Base-by-base conservation (phyloP, 2,329 filamentous ascomycete genomes). In the Colletotrichum destructivum region DNA sequence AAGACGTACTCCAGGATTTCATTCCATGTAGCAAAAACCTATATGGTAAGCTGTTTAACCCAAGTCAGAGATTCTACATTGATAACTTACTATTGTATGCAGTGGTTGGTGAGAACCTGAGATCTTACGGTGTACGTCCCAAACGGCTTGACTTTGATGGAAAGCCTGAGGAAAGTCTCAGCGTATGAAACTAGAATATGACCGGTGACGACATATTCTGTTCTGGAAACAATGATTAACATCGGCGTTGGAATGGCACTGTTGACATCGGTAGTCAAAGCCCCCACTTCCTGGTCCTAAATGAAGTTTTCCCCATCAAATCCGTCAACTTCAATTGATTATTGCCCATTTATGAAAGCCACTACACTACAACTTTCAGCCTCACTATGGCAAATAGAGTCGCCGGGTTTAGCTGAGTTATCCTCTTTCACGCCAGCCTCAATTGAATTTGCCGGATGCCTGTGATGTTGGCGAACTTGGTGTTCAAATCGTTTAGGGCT, bases 101-200 rank as follows among this genome's bases (percentile, higher is more conserved):
- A 52, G 49, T 26, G 23, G 16, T 52, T 52, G 49, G 49, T 15
- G 49, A 52, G 15, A 52, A 52, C 49, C 49, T 52, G 21, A 52
- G 49, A 31, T 52, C 49, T 9, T 52, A 26, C 49, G 49, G 49
- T 31, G 9, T 52, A 31, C 23, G 49, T 52, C 23, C 49, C n/a
- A 52, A 26, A 9, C 49, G 49, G 49, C 49, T 52, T 31, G 49
- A 52, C 49, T 52, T 52, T 31, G 49, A 52, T 31, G 49, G 49
- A 31, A 52, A 52, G 49, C 16, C n/a, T 31, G 4, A 26, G 11
- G 23, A 52, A 26, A 52, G 49, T 52, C 49, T 52, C 31, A 23
- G 31, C 12, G 49, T 52, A 52, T 52, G 23, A 52, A 23, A 31
- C 23, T 52, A 52, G 49, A 15, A 6, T 31, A 15, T 11, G 21